Evolutionary conservation across 108 stramenopile genomes (phyloP), one percentile per base, ranked within the genome.

Genomic region (Conticribra weissflogii): DNA sequence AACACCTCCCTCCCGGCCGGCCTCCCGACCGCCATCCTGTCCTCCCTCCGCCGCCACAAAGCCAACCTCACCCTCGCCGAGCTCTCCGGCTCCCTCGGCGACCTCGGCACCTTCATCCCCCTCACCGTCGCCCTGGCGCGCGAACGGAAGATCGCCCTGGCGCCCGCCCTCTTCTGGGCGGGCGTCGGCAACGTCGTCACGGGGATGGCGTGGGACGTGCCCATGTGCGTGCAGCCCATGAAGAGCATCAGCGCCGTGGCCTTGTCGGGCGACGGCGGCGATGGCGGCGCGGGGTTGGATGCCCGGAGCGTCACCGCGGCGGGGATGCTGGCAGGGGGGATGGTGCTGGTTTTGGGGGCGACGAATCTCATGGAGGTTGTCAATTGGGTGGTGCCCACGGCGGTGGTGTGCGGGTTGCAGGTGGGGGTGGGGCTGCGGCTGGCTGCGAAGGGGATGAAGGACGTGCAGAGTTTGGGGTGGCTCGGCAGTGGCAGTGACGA

Each of bases 151-250:
- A 86, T 95, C 24, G 60, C 78, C 8, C 66, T 89, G 36, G 86
- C 88, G 0, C 86, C 91, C 0, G 82, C 91, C 22, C 62, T 95
- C 19, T 91, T 91, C 44, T 86, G 77, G 60, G 85, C 89, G 1
- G 94, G 94, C 0, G 25, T 83, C 12, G 68, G 60, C 21, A 91
- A 95, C 60, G 28, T 91, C 2, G 29, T 92, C 18, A 85, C 88
- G 4, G 94, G 91, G 22, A 63, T 50, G 36, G 17, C 57, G 2
- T 92, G 89, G 90, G 87, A 92, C 65, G 69, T 90, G 28, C 94
- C 94, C 63, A 95, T 95, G 86, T 86, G 85, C 64, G 86, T 95
- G 14, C 94, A 95, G 68, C 94, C 94, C 22, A 95, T 95, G 94
- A 92, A 95, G 74, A 74, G 83, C n/a, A 89, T 95, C 28, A 76